Percentiles rank a stretch among this genome's conserved stretches.
These are phyloP conservation scores for Miamiensis avidus DNA, from an alignment of 169 alveolate genomes.

Conservation along the genomic window DNA sequence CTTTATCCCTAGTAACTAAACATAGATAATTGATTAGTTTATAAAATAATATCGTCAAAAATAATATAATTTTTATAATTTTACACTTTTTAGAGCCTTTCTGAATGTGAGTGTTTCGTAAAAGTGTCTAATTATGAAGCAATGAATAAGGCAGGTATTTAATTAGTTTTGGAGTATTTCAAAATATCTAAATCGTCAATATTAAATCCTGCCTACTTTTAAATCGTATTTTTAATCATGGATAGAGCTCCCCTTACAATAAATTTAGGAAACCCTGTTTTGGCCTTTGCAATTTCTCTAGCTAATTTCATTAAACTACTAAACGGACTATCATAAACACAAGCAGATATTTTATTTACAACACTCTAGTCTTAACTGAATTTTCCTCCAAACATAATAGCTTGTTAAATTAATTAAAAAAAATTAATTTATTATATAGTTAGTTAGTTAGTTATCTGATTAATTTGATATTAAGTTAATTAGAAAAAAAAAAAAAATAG, in stretches of 20 bases:
- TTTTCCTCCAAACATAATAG: background rate
- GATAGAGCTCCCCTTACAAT: conserved; percentile 12
- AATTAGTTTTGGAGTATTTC: background rate
- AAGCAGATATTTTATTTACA: background rate
- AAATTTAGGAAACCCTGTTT: conserved; percentile 23
- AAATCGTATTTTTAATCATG: background rate
- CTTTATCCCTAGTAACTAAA: background rate
- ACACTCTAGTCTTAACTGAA: background rate
- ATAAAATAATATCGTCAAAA: background rate
- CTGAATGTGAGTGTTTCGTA: conserved; percentile 1
- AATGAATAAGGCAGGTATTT: conserved; percentile 12
- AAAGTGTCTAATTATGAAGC: conserved; percentile 15
- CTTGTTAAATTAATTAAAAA: background rate
- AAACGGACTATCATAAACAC: conserved; percentile 20
- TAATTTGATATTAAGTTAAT: too few relatives aligned
- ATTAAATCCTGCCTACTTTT: conserved; percentile 3
- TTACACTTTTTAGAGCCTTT: background rate
- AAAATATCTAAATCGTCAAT: conserved; percentile 12
- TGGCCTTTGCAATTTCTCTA: background rate
- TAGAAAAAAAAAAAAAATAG: too few relatives aligned
- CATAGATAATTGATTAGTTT: too few relatives aligned
- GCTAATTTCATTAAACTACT: conserved; percentile 25
- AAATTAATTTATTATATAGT: too few relatives aligned
- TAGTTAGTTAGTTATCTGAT: too few relatives aligned
- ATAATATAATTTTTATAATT: too few relatives aligned